Percentiles rank a stretch among this genome's conserved stretches.
Evolutionary conservation across 495 filamentous ascomycete genomes (phyloP).

Genomic region (Choiromyces venosus): DNA sequence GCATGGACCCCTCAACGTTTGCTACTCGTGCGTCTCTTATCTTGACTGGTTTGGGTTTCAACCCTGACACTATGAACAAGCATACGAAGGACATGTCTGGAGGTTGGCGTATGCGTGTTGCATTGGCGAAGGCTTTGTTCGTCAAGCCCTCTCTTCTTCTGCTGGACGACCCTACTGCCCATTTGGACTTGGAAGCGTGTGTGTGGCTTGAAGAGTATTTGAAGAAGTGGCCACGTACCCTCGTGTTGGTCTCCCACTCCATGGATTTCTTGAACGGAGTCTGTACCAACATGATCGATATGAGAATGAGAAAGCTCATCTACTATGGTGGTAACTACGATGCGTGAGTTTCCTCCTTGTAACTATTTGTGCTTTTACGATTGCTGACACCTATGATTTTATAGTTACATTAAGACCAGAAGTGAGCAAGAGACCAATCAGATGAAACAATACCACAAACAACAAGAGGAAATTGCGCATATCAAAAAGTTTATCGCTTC

Average conservation of each 20-base stretch:
- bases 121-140: conserved; percentile 94
- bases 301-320: conserved; percentile 80
- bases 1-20: conserved; percentile 99
- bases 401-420: conserved; percentile 80
- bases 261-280: conserved; percentile 99
- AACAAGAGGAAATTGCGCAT: conserved; percentile 97
- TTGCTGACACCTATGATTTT: background rate
- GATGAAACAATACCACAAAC: conserved; percentile 96
- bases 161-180: conserved; percentile 96
- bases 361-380: background rate
- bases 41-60: conserved; percentile 97
- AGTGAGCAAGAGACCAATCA: conserved; percentile 95
- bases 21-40: conserved; percentile 92
- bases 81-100: conserved; percentile 99
- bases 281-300: conserved; percentile 97
- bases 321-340: conserved; percentile 99
- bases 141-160: conserved; percentile 93
- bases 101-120: conserved; percentile 99
- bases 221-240: conserved; percentile 99
- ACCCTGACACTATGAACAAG: conserved; percentile 94
- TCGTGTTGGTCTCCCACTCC: conserved; percentile 93
- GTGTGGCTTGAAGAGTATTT: conserved; percentile 99
- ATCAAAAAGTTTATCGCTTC: conserved; percentile 99
- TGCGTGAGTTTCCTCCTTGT: conserved; percentile 47
- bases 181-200: conserved; percentile 98